Conservation (phyloP, 176 grass and related monocot genomes). For the Lolium perenne region DNA sequence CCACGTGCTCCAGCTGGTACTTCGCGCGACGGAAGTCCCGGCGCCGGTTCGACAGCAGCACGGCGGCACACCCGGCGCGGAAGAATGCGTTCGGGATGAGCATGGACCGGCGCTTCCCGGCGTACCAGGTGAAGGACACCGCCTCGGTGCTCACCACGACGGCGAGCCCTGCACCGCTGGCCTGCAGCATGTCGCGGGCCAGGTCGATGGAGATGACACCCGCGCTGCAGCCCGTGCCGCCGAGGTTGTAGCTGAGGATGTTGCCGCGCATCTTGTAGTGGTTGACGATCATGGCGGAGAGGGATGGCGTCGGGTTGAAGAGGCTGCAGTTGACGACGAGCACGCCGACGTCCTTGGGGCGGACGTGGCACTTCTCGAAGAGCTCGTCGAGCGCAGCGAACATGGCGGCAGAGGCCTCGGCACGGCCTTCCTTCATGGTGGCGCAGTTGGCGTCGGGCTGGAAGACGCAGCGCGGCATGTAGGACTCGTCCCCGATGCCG, state of each 20-base stretch:
- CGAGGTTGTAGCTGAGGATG: constrained; percentile 99
- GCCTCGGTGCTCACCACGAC: constrained; percentile 95
- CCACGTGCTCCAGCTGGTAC: constrained; percentile 96
- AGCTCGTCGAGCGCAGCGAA: constrained; percentile 92
- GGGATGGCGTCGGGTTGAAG: constrained; percentile 95
- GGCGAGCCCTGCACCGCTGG: constrained; percentile 72
- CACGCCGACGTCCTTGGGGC: constrained; percentile 89
- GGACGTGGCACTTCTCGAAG: constrained; percentile 96
- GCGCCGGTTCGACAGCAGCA: constrained; percentile 82
- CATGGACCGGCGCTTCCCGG: constrained; percentile 83
- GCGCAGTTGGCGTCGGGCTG: constrained; percentile 75
- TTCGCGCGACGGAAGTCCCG: constrained; percentile 90
- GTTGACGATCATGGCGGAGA: constrained; percentile 98
- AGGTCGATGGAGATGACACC: constrained; percentile 85
- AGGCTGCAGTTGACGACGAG: constrained; percentile 99
- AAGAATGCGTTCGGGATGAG: constrained; percentile 97
- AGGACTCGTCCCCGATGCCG: constrained; percentile 93
- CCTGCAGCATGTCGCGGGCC: constrained; percentile 94
- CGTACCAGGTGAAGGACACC: constrained; percentile 91
- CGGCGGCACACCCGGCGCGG: constrained; percentile 76
- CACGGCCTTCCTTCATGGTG: constrained; percentile 96
- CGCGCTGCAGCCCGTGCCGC: constrained; percentile 97
- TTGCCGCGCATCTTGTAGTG: constrained; percentile 99
- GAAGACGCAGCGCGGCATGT: constrained; percentile 81
- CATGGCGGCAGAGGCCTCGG: constrained; percentile 81